Evolutionary conservation across 2,329 filamentous ascomycete genomes (phyloP).

Genomic region (Pseudogymnoascus sp.): DNA sequence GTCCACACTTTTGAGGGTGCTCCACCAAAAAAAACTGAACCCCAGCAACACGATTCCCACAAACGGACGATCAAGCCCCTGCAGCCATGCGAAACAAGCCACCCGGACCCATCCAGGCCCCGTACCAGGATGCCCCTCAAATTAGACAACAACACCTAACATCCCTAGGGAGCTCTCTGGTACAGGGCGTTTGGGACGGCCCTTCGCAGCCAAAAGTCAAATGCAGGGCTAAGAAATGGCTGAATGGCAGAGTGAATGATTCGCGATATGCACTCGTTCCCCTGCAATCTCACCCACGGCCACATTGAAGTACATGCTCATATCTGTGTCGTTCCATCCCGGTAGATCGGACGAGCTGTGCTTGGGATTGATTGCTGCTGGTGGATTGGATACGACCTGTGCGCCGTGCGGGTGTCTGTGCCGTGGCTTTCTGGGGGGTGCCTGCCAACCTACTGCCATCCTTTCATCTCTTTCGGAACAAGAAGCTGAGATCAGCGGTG

Average conservation of each 20-base stretch:
- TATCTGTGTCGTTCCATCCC: background rate
- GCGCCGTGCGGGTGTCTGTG: background rate
- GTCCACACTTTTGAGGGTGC: background rate
- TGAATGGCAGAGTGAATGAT: background rate
- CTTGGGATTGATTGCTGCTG: background rate
- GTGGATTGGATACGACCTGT: background rate
- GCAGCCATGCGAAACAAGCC: slow-evolving; percentile 7
- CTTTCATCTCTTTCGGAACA: slow-evolving; percentile 1
- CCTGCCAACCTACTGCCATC: background rate
- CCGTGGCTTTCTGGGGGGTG: background rate
- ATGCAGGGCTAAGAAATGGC: background rate
- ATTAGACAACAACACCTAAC: background rate
- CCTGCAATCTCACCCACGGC: background rate
- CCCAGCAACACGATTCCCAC: background rate
- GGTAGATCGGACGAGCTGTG: background rate
- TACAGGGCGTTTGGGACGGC: background rate
- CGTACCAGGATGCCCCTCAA: slow-evolving; percentile 1
- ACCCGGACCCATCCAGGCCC: background rate
- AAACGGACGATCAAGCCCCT: background rate
- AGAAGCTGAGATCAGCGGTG: background rate
- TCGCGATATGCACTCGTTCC: background rate
- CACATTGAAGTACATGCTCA: background rate
- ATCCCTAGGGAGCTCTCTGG: background rate
- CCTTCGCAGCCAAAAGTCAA: background rate
- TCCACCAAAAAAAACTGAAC: background rate